A percentile compares a stretch with the other conserved stretches of the same genome.
Evolutionary conservation across 163 green algal species (phyloP).

Genomic region (Scenedesmus sp.): DNA sequence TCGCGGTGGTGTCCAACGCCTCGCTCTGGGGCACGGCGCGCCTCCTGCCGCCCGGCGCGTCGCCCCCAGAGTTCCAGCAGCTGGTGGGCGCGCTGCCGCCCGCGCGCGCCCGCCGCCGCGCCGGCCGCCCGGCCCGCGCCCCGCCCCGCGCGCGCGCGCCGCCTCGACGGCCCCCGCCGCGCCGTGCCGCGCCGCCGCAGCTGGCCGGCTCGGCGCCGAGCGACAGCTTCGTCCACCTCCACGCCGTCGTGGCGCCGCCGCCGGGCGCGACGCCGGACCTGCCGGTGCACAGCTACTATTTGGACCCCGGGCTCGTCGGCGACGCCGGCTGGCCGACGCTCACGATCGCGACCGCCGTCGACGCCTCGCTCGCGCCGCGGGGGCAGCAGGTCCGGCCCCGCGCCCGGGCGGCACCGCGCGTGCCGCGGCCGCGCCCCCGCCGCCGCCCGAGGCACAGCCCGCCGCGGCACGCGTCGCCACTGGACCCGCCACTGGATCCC

Average conservation of each 20-base stretch:
- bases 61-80: conserved; percentile 6
- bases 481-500: no score
- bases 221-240: conserved; percentile 89
- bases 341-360: conserved; percentile 62
- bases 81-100: conserved; percentile 28
- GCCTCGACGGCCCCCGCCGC: no score
- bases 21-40: conserved; percentile 79
- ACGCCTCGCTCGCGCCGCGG: conserved; percentile 64
- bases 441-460: no score
- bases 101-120: no score
- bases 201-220: conserved; percentile 22
- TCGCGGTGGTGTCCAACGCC: conserved; percentile 86
- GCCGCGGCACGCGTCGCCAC: no score
- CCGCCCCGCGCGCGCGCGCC: no score
- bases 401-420: no score
- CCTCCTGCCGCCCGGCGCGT: conserved; percentile 65
- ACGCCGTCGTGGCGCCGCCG: conserved; percentile 78
- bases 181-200: no score
- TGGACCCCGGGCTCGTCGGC: conserved; percentile 30
- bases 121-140: no score
- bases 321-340: conserved; percentile 54
- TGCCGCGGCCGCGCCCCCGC: no score
- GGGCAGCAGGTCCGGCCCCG: conserved; percentile 58
- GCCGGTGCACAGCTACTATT: conserved; percentile 64
- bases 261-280: conserved; percentile 14